phyloP scores from a whole-genome alignment of 305 asterid genomes.

The Plantago coronopus region DNA sequence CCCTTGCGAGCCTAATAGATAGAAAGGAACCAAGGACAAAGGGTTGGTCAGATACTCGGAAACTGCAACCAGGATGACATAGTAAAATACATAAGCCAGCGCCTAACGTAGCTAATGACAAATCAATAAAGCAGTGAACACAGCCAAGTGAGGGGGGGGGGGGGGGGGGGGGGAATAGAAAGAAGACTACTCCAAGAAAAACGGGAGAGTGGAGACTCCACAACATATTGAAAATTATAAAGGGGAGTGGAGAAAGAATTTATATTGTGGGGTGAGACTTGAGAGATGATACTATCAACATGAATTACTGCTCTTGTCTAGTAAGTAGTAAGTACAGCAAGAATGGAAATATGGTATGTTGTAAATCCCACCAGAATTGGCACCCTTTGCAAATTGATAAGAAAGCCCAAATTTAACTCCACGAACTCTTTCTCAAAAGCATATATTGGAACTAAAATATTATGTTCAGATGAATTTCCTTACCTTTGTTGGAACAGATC shows the following conservation, averaged over 20 bases:
- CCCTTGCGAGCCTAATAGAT: slow-evolving; percentile 76
- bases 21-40: slow-evolving; percentile 25
- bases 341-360: too few species aligned
- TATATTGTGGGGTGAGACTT: too few species aligned
- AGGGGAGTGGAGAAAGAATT: background rate
- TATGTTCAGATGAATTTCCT: slow-evolving; percentile 1
- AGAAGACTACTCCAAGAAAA: too few species aligned
- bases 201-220: too few species aligned
- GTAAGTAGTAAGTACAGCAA: too few species aligned
- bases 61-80: background rate
- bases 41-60: slow-evolving; percentile 8
- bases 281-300: too few species aligned
- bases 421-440: slow-evolving; percentile 16
- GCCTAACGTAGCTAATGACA: too few species aligned
- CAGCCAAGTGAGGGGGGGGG: too few species aligned
- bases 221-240: background rate
- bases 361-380: too few species aligned
- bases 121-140: too few species aligned
- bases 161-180: too few species aligned
- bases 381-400: background rate
- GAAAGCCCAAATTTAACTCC: slow-evolving; percentile 7
- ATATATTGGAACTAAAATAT: slow-evolving; percentile 12
- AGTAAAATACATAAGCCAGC: slow-evolving; percentile 5
- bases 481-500: slow-evolving; percentile 98
- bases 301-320: too few species aligned